These are phyloP conservation scores for Pseudozyma hubeiensis DNA, from an alignment of 1,284 basidiomycete genomes.

Conservation along the genomic window DNA sequence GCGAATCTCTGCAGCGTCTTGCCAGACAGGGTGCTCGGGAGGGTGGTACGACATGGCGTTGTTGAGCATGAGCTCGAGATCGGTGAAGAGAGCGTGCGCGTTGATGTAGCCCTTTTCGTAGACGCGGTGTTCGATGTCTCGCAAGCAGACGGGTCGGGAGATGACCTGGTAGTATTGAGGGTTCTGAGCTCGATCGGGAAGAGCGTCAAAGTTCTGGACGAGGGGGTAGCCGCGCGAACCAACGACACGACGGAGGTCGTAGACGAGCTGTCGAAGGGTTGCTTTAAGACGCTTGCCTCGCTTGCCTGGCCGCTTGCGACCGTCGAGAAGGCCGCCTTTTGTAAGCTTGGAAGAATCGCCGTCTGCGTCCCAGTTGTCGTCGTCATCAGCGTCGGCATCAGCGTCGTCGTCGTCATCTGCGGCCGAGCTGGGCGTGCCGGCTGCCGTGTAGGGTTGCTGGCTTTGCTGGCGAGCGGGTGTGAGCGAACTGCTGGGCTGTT, in stretches of 20 bases:
- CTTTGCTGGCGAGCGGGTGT: slow-evolving; percentile 32
- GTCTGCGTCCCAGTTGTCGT: slow-evolving; percentile 19
- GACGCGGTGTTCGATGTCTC: slow-evolving; percentile 57
- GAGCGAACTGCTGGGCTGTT: slow-evolving; percentile 6
- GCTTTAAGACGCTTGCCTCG: slow-evolving; percentile 64
- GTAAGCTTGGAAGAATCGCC: slow-evolving; percentile 39
- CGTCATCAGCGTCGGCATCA: slow-evolving; percentile 21
- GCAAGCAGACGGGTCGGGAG: slow-evolving; percentile 55
- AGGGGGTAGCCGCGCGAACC: slow-evolving; percentile 44
- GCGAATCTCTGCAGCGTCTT: slow-evolving; percentile 59
- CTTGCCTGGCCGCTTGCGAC: slow-evolving; percentile 53
- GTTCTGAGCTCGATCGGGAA: slow-evolving; percentile 56
- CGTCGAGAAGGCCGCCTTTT: slow-evolving; percentile 45
- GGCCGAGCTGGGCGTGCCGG: slow-evolving; percentile 27
- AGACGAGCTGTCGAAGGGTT: slow-evolving; percentile 56
- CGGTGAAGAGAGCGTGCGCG: slow-evolving; percentile 56
- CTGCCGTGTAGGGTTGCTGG: slow-evolving; percentile 27
- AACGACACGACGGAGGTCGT: slow-evolving; percentile 41
- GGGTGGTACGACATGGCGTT: slow-evolving; percentile 66
- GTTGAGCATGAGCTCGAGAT: slow-evolving; percentile 63
- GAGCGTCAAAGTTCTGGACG: slow-evolving; percentile 56
- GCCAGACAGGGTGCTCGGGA: slow-evolving; percentile 54
- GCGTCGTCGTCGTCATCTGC: slow-evolving; percentile 44
- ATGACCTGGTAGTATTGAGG: slow-evolving; percentile 67
- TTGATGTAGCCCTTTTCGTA: slow-evolving; percentile 60